Evolutionary conservation across 202 grass and related monocot species (phyloP), one percentile per base, ranked within the genome.

Genomic region (Hordeum pubiflorum): DNA sequence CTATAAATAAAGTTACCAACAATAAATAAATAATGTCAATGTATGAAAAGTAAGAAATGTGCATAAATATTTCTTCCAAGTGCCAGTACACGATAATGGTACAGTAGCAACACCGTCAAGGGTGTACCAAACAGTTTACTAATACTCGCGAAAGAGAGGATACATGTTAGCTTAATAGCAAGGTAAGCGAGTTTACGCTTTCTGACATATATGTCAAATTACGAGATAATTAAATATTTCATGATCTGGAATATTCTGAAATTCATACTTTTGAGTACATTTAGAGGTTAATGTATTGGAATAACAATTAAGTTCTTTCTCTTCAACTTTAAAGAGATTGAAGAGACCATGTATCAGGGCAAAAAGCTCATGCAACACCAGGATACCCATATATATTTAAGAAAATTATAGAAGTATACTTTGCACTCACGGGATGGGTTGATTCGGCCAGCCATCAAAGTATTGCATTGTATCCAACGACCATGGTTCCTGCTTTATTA

Each of bases 401-500:
- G 23, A 23, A 79, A 72, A 66, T 29, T 68, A 73, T 48, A 9
- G 13, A 83, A 52, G 44, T 59, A 76, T 39, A 63, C 48, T 80
- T 60, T 69, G 23, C 57, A 92, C 84, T 91, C 72, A 97, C 94
- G 71, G 72, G 57, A 99, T 27, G 24, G 84, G 63, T 87, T 99
- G 96, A 76, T 90, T 85, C 1, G 96, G 96, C 96, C 96, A 99
- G 62, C 86, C 85, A 74, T 87, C 58, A 0, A 99, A 91, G 88
- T 99, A 99, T 26, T 93, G 83, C 68, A 86, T 70, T 6, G 74
- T 89, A 77, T 99, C 86, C 78, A 99, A 85, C 0, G 96, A 93
- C 96, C 96, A 99, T 61, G 90, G 85, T 78, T 99, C 89, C 43
- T 88, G 87, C 70, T 86, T 84, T 77, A 99, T 96, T 81, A 96